Conservation (phyloP, 495 filamentous ascomycete species). For the Penicillium pulvis region DNA sequence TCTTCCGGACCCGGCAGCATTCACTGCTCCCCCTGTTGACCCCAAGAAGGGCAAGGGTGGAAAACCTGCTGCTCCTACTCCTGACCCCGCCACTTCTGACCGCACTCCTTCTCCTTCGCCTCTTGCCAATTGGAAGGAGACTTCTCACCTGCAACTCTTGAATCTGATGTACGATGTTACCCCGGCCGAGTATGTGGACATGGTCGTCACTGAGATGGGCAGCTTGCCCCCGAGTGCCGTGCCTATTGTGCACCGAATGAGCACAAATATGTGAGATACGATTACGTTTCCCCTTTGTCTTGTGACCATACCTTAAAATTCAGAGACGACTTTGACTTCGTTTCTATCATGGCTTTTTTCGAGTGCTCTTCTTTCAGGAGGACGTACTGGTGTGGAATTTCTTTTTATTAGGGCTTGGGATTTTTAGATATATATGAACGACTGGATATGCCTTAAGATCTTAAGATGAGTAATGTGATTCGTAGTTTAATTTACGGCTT, state of each 20-base stretch:
- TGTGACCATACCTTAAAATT: conserved; percentile 2
- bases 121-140: conserved; percentile 61
- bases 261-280: conserved; percentile 41
- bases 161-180: conserved; percentile 95
- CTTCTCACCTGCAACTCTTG: conserved; percentile 67
- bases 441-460: not conserved
- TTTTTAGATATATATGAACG: not conserved
- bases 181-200: conserved; percentile 82
- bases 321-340: not conserved
- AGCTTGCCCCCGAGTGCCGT: conserved; percentile 85
- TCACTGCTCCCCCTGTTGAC: conserved; percentile 29
- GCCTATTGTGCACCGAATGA: conserved; percentile 52
- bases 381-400: not conserved
- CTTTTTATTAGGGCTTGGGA: not conserved
- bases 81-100: conserved; percentile 27
- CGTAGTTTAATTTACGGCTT: no score
- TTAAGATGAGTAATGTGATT: no score
- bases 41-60: conserved; percentile 36
- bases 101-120: conserved; percentile 31
- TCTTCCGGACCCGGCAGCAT: conserved; percentile 33
- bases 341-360: not conserved
- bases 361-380: not conserved
- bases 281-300: not conserved
- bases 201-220: conserved; percentile 91
- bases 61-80: conserved; percentile 29